These are phyloP conservation scores for Lactarius deliciosus DNA, from an alignment of 768 basidiomycete genomes.

Conservation along the genomic window DNA sequence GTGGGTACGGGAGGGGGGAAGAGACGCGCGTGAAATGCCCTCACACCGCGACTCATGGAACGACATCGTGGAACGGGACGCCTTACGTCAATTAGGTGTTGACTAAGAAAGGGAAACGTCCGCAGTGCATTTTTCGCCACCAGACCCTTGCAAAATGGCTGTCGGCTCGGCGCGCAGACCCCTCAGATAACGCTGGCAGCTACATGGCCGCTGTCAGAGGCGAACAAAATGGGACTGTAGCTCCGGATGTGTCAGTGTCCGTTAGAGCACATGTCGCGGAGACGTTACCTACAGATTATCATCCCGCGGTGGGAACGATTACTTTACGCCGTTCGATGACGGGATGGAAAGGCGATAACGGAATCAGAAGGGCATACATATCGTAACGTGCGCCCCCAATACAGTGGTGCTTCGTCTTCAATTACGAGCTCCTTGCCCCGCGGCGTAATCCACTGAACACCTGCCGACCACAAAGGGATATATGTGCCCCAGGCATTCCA, in stretches of 20 bases:
- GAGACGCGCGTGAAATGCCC: neutral
- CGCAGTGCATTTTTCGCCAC: too few species aligned
- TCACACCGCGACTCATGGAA: neutral
- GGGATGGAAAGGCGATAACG: neutral
- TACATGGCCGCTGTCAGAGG: neutral
- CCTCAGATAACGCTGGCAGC: neutral
- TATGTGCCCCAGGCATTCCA: neutral
- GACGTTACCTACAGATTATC: neutral
- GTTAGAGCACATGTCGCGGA: neutral
- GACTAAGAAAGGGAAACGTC: neutral
- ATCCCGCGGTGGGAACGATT: conserved; percentile 1
- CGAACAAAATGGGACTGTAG: too few species aligned
- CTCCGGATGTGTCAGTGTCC: neutral
- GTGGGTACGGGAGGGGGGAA: neutral
- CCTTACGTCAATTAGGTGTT: neutral
- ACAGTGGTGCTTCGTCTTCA: conserved; percentile 6
- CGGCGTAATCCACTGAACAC: neutral
- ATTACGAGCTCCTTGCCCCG: conserved; percentile 12
- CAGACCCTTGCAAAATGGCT: neutral
- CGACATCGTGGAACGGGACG: neutral
- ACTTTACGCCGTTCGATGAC: neutral
- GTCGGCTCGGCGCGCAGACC: neutral
- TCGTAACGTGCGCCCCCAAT: conserved; percentile 9
- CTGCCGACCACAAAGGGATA: conserved; percentile 17
- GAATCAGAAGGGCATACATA: neutral